A percentile compares a stretch with the other conserved stretches of the same genome.
phyloP scores from a whole-genome alignment of 75 land plant genomes.

The Gnetum montanum region DNA sequence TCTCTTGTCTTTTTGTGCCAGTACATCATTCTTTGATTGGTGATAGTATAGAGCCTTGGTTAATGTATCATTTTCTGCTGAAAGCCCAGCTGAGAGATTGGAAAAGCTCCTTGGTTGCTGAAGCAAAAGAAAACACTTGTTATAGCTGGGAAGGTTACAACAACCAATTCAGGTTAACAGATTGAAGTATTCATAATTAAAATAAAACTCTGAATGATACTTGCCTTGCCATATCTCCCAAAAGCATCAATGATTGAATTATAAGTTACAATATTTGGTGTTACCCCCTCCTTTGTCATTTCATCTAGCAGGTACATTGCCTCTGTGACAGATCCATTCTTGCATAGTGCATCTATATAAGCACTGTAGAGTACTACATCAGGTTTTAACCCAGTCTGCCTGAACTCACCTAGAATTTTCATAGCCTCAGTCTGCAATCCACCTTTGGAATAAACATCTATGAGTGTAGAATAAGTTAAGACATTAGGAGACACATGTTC shows the following conservation, averaged over 20 bases:
- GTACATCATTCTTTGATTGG: too few species aligned
- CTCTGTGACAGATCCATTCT: constrained; percentile 74
- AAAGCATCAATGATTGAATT: constrained; percentile 94
- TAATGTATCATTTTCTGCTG: not conserved
- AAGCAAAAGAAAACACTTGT: too few species aligned
- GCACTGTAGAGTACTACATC: constrained; percentile 95
- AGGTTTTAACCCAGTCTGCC: constrained; percentile 63
- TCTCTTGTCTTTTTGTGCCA: too few species aligned
- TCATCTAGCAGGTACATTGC: constrained; percentile 71
- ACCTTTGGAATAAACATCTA: constrained; percentile 81
- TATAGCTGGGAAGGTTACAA: too few species aligned
- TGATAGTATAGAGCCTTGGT: too few species aligned
- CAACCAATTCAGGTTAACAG: too few species aligned
- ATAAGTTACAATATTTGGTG: constrained; percentile 91
- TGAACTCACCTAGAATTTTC: constrained; percentile 63
- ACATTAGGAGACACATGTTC: constrained; percentile 53
- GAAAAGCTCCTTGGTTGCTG: not conserved
- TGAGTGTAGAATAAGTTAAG: constrained; percentile 86
- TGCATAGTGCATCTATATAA: constrained; percentile 72
- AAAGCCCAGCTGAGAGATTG: not conserved
- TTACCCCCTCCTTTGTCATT: constrained; percentile 79
- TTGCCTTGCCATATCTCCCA: constrained; percentile 29
- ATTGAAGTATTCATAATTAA: too few species aligned
- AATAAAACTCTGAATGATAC: too few species aligned
- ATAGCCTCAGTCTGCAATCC: constrained; percentile 71